Evolutionary conservation across 1,139 yeast genomes (phyloP), one percentile per base, ranked within the genome.

Genomic region (Pichia sp.): DNA sequence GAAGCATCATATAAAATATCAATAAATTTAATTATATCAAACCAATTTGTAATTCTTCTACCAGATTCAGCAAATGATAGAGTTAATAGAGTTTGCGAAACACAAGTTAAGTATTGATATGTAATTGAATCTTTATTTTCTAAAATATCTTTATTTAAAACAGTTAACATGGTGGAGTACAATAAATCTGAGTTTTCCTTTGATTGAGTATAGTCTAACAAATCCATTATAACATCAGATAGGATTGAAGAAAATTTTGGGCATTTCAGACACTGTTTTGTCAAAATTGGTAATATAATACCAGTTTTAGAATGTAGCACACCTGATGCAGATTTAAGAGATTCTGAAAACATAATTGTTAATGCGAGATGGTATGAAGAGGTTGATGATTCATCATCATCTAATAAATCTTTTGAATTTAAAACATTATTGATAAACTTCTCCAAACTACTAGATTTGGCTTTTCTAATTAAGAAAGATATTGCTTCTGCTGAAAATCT

Each of bases 401-500:
- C 59, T n/a, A 53, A 30, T 28, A 61, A 48, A 29, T 57, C 55
- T 13, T 53, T 42, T 13, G 58, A 48, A 25, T 53, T 52, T 50
- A 88, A 73, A 6, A 85, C 73, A 58, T 73, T 79, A 1, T 70
- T 63, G 8, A 87, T 70, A 44, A 86, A 77, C 0, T 63, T 58
- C 3, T 66, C 63, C 46, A 90, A 69, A 6, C 79, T 72, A 1
- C 74, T 76, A 0, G 74, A 66, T 22, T 74, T 74, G 61, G 87
- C 77, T 66, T 88, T 89, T 64, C 95, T 79, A 14, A 93, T 73
- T 55, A 93, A 73, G 61, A 87, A 93, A 0, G 97, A 87, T 48
- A 93, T 68, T 0, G 97, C 93, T 67, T 93, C 98, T 0, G 97
- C 91, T 36, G 96, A 83, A 63, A 91, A 93, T 56, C 96, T 74